These are phyloP conservation scores for Rhodomyrtus psidioides DNA, from an alignment of 441 rosid species.

Conservation along the genomic window DNA sequence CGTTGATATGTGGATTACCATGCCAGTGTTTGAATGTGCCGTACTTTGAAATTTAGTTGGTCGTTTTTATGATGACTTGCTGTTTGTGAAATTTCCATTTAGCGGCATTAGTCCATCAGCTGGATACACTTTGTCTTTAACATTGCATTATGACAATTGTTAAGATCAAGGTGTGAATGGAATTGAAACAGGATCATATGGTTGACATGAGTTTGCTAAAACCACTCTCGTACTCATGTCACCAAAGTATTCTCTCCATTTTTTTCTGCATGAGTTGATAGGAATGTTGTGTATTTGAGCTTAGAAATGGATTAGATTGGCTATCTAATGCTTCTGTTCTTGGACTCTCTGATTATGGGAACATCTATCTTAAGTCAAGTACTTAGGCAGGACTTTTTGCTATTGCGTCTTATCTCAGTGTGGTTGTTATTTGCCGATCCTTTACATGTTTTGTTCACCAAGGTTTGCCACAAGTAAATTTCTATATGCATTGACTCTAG, in stretches of 20 bases:
- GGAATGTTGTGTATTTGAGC: not conserved
- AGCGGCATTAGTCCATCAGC: not conserved
- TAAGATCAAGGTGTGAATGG: not conserved
- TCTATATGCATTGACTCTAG: not conserved
- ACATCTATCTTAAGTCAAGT: not conserved
- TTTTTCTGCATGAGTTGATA: not conserved
- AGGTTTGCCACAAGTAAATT: not conserved
- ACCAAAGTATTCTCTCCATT: not conserved
- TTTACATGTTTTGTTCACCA: not conserved
- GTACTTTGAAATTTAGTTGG: not conserved
- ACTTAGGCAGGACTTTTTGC: not conserved
- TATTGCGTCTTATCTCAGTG: not conserved
- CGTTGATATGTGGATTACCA: not conserved
- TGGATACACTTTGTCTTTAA: not conserved
- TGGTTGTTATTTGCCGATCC: not conserved
- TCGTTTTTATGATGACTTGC: not conserved
- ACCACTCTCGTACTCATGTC: not conserved
- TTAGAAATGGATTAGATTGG: not conserved
- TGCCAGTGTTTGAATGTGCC: not conserved
- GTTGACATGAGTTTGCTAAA: not conserved
- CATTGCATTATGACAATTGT: not conserved
- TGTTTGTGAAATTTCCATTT: not conserved
- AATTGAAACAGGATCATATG: not conserved
- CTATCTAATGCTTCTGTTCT: not conserved
- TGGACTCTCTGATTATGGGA: not conserved